Evolutionary conservation across 2,329 filamentous ascomycete species (phyloP).

Genomic region (Aquanectria penicillioides): DNA sequence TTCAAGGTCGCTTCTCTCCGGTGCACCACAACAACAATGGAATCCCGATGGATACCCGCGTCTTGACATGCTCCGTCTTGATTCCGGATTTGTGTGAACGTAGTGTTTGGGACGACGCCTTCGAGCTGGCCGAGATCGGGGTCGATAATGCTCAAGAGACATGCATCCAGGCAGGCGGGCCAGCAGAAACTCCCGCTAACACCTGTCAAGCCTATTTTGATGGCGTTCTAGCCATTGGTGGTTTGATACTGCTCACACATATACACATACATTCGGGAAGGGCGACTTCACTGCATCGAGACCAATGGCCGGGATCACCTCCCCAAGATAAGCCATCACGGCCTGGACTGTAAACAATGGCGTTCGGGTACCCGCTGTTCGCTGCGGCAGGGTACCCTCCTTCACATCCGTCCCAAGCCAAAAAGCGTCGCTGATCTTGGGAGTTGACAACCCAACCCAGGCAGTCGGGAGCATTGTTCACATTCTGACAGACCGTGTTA

Average conservation of each 20-base stretch:
- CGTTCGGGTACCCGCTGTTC: conserved; percentile 29
- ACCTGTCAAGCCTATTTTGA: neutral
- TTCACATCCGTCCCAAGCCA: conserved; percentile 25
- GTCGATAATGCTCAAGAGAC: neutral
- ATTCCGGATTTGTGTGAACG: no score
- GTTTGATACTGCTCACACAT: neutral
- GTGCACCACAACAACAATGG: neutral
- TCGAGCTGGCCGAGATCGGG: conserved; percentile 4
- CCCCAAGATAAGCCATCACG: conserved; percentile 27
- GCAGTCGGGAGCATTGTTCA: conserved; percentile 21
- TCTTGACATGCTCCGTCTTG: no score
- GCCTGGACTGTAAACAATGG: conserved; percentile 8
- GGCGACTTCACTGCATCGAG: neutral
- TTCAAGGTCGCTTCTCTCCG: neutral
- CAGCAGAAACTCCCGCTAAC: neutral
- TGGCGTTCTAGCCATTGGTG: no score
- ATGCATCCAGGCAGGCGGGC: conserved; percentile 9
- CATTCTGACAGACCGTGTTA: conserved; percentile 14
- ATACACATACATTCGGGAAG: neutral
- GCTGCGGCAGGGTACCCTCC: conserved; percentile 34
- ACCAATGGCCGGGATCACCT: conserved; percentile 1
- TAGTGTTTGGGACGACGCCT: no score
- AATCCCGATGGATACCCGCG: no score
- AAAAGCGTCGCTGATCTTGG: conserved; percentile 40
- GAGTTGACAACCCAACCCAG: conserved; percentile 33